Evolutionary conservation across 331 rosid species (phyloP), one percentile per base, ranked within the genome.

Genomic region (Malus hybrid): DNA sequence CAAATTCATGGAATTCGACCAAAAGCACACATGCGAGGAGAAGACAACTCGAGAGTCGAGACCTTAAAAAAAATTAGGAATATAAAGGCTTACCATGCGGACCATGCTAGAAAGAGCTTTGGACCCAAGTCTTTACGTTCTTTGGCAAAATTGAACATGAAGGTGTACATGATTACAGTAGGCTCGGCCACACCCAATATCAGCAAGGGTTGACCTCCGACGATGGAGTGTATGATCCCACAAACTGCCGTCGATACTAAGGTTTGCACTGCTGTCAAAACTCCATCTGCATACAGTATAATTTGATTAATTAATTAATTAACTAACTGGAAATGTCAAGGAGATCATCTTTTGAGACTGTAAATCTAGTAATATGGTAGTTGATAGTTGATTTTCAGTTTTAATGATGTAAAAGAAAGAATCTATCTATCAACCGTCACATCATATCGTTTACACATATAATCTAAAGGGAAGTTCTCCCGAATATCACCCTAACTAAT

Each of bases 111-210:
- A 83, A 95, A 95, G 63, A 89, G 80, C 56, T 90, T 67, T 44
- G 85, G 82, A 61, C 99, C 99, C 80, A 95, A 85, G 36, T 89
- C 96, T 1, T 91, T 81, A 52, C 91, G 86, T 80, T 89, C 97
- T 74, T 95, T 95, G 5, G 93, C 99, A 70, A 95, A 95, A 82
- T 88, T 86, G 74, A 92, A 95, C 98, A 95, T 88, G 89, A 95
- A 95, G 12, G 97, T 90, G 79, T 95, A 95, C 99, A 95, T 95
- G 74, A 95, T 92, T 69, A 95, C 99, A 12, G 99, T 95, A 50
- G 99, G 99, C 80, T 95, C 99, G 26, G 99, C 99, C 80, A 95
- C 99, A 63, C 99, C 99, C 62, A 95, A 82, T 78, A 95, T 88
- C 65, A 95, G 78, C 71, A 95, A 86, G 18, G 99, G 98, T 82